These are phyloP conservation scores for Pseudogymnoascus sp. DNA, from an alignment of 2,329 filamentous ascomycete species.

Conservation along the genomic window DNA sequence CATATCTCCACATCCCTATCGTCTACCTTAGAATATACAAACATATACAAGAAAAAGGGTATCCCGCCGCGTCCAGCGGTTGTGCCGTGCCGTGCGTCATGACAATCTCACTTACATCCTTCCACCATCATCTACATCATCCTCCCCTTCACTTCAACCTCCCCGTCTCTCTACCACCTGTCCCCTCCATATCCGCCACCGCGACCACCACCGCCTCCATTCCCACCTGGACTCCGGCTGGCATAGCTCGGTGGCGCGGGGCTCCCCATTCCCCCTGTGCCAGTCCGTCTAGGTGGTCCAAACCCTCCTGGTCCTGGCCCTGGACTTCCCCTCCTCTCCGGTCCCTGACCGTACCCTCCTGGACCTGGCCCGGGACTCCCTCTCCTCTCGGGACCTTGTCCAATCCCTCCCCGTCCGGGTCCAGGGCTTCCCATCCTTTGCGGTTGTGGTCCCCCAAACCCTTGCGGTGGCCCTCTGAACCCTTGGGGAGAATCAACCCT, in stretches of 20 bases:
- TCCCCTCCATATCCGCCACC: background rate
- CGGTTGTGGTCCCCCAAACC: background rate
- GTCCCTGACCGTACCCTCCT: background rate
- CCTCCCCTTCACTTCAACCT: background rate
- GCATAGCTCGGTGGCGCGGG: constrained; percentile 19
- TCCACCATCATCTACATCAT: background rate
- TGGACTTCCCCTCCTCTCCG: background rate
- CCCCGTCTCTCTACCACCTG: background rate
- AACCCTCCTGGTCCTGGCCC: background rate
- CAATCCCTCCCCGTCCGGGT: background rate
- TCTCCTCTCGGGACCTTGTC: background rate
- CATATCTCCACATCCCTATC: background rate
- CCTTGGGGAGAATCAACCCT: background rate
- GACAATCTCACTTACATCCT: background rate
- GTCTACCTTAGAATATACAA: constrained; percentile 1
- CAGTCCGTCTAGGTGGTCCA: background rate
- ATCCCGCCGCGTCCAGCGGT: constrained; percentile 1
- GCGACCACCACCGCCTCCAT: background rate
- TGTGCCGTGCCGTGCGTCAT: background rate
- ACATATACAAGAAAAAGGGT: constrained; percentile 7
- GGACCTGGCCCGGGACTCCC: background rate
- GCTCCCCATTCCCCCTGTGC: background rate
- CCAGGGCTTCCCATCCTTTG: background rate
- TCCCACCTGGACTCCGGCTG: constrained; percentile 19
- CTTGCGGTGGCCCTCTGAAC: background rate